A percentile compares a stretch with the other conserved stretches of the same genome.
These are phyloP conservation scores for Nissolia schottii DNA, from an alignment of 306 rosid species.

Conservation along the genomic window DNA sequence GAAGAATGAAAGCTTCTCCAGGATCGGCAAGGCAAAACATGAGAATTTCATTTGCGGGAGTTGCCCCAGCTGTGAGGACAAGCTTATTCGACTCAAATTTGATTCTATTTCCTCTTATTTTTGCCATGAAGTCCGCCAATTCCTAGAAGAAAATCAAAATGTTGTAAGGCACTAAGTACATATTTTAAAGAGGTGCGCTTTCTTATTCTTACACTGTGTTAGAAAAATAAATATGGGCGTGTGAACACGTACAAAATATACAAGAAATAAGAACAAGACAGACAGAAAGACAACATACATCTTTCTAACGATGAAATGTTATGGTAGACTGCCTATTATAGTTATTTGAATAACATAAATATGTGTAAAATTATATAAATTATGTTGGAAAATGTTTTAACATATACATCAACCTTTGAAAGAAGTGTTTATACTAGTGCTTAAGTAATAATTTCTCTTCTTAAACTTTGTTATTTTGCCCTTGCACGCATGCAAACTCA, in stretches of 20 bases:
- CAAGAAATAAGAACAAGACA: too few relatives aligned
- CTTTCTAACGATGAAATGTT: too few relatives aligned
- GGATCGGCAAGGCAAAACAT: constrained; percentile 81
- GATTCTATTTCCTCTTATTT: constrained; percentile 56
- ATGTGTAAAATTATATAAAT: too few relatives aligned
- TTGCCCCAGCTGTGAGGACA: constrained; percentile 84
- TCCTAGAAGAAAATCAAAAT: constrained; percentile 24
- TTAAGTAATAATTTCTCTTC: background rate
- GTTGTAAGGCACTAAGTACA: background rate
- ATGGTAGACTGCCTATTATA: too few relatives aligned
- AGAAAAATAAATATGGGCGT: too few relatives aligned
- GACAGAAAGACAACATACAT: background rate
- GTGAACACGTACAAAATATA: too few relatives aligned
- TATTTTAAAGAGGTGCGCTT: too few relatives aligned
- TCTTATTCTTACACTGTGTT: too few relatives aligned
- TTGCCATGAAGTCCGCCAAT: constrained; percentile 57
- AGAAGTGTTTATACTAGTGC: too few relatives aligned
- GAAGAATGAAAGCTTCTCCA: constrained; percentile 85
- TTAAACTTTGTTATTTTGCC: background rate
- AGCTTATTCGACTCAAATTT: constrained; percentile 46
- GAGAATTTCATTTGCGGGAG: constrained; percentile 81
- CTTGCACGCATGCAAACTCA: background rate
- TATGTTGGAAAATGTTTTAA: too few relatives aligned
- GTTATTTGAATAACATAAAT: too few relatives aligned
- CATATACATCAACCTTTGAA: too few relatives aligned